Base-by-base conservation (phyloP, 75 land plant species). In the Cupressus sempervirens region DNA sequence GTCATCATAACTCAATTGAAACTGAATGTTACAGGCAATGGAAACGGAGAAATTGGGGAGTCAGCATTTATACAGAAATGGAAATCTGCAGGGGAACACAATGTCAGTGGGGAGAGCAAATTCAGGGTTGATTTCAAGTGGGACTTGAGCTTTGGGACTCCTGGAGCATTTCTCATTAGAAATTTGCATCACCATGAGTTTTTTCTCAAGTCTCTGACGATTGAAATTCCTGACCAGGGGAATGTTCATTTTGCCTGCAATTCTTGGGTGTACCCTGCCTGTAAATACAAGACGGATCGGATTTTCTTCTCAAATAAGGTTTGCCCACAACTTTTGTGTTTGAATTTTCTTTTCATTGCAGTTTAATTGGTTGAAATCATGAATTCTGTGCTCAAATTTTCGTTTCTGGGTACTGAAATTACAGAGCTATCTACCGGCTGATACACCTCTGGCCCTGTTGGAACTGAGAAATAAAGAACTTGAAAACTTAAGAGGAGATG, bases 341-440 rank as follows among this genome's bases (percentile, higher is more conserved):
- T 20, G 3, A 4, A 20, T 56, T 56, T 7, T 4, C 26, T 20
- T 18, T 18, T 18, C 53, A 50, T 50, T 50, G 13, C 14, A 12
- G 53, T 11, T 50, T 15, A 12, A 11, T 13, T 50, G 15, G 12
- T 50, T 50, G 3, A 50, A 7, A 77, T 10, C 80, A 38, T 16
- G 16, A 41, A 35, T 7, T n/a, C n/a, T 77, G 16, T 18, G 40
- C 40, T 38, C 40, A 38, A 38, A 38, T 38, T 38, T 38, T 38
- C 40, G 40, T 38, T 38, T 38, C 40, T 38, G 40, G 45, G 18
- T 77, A 20, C 13, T 36, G 45, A 8, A 77, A n/a, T 75, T 86
- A 65, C 87, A 92, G 93, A 88, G 83, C 10, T 92, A 91, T 73
- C 86, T 91, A 7, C 92, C 93, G 23, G 40, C 74, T 0, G 32